These are phyloP conservation scores for Xylaria telfairii DNA, from an alignment of 495 filamentous ascomycete genomes.

Conservation along the genomic window DNA sequence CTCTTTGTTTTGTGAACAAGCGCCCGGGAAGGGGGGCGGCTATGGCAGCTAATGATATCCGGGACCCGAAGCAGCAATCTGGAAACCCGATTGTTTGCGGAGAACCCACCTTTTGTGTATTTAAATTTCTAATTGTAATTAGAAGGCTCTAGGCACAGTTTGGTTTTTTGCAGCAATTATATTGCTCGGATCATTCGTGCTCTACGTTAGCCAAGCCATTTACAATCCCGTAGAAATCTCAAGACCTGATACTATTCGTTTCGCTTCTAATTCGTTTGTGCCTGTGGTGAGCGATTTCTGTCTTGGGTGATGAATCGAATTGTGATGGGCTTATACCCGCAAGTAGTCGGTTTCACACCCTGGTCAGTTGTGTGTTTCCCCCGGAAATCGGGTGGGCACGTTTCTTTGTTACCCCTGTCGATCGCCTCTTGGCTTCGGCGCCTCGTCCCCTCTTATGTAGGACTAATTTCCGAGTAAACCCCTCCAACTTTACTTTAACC, in stretches of 20 bases:
- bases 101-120: slow-evolving; percentile 23
- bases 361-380: not conserved
- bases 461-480: slow-evolving; percentile 17
- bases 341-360: slow-evolving; percentile 18
- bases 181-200: not conserved
- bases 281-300: not conserved
- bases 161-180: not conserved
- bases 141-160: not conserved
- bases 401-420: slow-evolving; percentile 10
- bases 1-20: slow-evolving; percentile 18
- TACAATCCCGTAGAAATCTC: slow-evolving; percentile 4
- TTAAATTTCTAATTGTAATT: slow-evolving; percentile 25
- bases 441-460: not conserved
- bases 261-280: too few species aligned
- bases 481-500: not conserved
- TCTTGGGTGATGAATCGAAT: too few species aligned
- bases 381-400: slow-evolving; percentile 11
- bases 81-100: not conserved
- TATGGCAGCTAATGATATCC: slow-evolving; percentile 22
- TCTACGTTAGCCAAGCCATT: not conserved
- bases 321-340: not conserved
- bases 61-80: slow-evolving; percentile 12
- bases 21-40: slow-evolving; percentile 7
- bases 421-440: slow-evolving; percentile 13
- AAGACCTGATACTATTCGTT: not conserved